A percentile compares a stretch with the other conserved stretches of the same genome.
Conservation (phyloP, 768 basidiomycete genomes). For the Mycena floridula region DNA sequence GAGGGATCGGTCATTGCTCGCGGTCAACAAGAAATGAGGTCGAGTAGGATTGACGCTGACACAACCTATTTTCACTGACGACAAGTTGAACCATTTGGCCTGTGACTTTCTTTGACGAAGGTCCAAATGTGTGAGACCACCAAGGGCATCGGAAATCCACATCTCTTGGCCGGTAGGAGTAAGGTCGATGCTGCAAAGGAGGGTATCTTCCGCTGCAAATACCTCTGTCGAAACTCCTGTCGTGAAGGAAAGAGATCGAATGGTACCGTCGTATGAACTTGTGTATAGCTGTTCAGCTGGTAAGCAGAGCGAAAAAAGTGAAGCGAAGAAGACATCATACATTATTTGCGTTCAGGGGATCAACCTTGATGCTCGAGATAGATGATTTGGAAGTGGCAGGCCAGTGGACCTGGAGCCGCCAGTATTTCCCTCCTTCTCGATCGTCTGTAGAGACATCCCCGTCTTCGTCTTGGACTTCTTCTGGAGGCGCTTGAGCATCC, state of each 20-base stretch:
- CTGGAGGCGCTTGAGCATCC: constrained; percentile 70
- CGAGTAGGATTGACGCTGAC: constrained; percentile 73
- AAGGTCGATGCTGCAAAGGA: constrained; percentile 71
- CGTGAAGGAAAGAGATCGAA: constrained; percentile 68
- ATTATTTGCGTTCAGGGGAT: constrained; percentile 69
- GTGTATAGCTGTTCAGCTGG: constrained; percentile 57
- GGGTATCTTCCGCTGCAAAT: constrained; percentile 49
- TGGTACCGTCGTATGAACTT: constrained; percentile 74
- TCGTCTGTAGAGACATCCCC: constrained; percentile 36
- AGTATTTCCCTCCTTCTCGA: constrained; percentile 66
- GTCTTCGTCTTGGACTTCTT: constrained; percentile 65
- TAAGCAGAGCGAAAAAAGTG: neutral
- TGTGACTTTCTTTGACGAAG: constrained; percentile 56
- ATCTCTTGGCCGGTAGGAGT: constrained; percentile 66
- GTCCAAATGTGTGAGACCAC: constrained; percentile 73
- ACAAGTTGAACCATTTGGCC: constrained; percentile 56
- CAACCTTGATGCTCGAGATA: constrained; percentile 71
- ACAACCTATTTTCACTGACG: constrained; percentile 70
- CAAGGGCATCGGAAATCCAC: constrained; percentile 75
- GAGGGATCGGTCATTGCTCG: constrained; percentile 66
- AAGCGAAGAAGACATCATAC: constrained; percentile 29
- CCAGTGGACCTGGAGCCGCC: constrained; percentile 81
- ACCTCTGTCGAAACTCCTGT: constrained; percentile 69
- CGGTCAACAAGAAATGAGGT: constrained; percentile 61
- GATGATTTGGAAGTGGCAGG: constrained; percentile 76